These are phyloP conservation scores for Fistulinella staudtii DNA, from an alignment of 1,284 basidiomycete genomes.

Conservation along the genomic window DNA sequence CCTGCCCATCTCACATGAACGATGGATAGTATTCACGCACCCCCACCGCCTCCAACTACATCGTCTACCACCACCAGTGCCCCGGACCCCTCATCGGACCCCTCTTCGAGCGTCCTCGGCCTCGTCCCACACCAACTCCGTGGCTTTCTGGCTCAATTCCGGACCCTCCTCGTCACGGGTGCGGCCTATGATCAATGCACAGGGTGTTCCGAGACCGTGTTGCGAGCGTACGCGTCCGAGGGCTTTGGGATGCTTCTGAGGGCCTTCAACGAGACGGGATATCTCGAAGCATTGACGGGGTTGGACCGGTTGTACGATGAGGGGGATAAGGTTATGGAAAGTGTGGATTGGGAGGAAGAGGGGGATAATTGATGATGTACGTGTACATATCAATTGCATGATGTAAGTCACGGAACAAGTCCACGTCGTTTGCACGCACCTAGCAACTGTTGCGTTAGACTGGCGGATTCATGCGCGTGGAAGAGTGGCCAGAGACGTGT, in stretches of 20 bases:
- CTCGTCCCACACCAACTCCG: constrained; percentile 92
- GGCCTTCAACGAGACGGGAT: constrained; percentile 84
- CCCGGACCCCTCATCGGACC: no score
- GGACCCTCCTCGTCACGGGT: constrained; percentile 79
- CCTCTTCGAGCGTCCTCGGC: constrained; percentile 78
- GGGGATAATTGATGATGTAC: no score
- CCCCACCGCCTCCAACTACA: constrained; percentile 47
- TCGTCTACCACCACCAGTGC: background rate
- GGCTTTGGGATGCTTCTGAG: constrained; percentile 79
- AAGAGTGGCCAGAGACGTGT: no score
- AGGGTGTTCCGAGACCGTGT: constrained; percentile 79
- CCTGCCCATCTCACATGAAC: background rate
- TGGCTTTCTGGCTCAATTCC: constrained; percentile 85
- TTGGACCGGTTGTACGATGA: constrained; percentile 82
- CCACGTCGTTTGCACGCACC: no score
- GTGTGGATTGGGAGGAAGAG: constrained; percentile 68
- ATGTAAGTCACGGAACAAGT: no score
- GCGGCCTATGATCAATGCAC: constrained; percentile 88
- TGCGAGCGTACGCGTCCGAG: constrained; percentile 69
- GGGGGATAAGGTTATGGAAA: constrained; percentile 70
- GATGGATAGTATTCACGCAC: constrained; percentile 57
- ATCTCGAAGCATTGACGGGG: constrained; percentile 81
- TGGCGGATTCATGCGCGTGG: no score
- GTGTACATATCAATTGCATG: no score
- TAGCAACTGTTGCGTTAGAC: no score